These are phyloP conservation scores for Scheffersomyces amazonensis DNA, from an alignment of 805 yeast genomes.

Conservation along the genomic window DNA sequence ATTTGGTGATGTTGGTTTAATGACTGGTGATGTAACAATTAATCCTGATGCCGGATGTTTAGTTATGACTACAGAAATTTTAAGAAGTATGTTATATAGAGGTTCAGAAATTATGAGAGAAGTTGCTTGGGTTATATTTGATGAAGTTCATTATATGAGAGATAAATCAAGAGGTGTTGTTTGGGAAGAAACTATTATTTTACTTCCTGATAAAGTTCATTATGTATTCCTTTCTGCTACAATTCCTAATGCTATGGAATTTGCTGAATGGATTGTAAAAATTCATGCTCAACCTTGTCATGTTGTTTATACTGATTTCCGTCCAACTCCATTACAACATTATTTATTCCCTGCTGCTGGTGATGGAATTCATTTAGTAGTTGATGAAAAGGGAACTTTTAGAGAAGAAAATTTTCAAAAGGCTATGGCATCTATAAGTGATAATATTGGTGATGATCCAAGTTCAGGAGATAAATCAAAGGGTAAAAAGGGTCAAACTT, in stretches of 20 bases:
- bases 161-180: slow-evolving; percentile 98
- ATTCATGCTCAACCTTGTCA: slow-evolving; percentile 97
- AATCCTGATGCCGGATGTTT: slow-evolving; percentile 98
- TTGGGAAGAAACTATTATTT: slow-evolving; percentile 97
- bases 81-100: slow-evolving; percentile 92
- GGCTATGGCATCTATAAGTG: slow-evolving; percentile 93
- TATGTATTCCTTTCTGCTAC: slow-evolving; percentile 94
- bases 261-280: slow-evolving; percentile 97
- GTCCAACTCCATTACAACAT: slow-evolving; percentile 98
- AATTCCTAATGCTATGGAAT: slow-evolving; percentile 96
- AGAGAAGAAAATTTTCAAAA: slow-evolving; percentile 97
- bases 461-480: slow-evolving; percentile 53
- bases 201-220: slow-evolving; percentile 93
- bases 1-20: slow-evolving; percentile 94
- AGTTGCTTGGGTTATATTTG: slow-evolving; percentile 98
- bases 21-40: slow-evolving; percentile 99
- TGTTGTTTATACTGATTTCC: slow-evolving; percentile 96
- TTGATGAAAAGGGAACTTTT: slow-evolving; percentile 93
- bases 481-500: slow-evolving; percentile 76
- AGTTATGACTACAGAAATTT: slow-evolving; percentile 98
- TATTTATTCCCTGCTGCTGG: slow-evolving; percentile 98
- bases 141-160: slow-evolving; percentile 98
- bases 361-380: slow-evolving; percentile 95
- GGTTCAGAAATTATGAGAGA: slow-evolving; percentile 98
- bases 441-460: slow-evolving; percentile 82